Evolutionary conservation across 2,329 filamentous ascomycete species (phyloP), one percentile per base, ranked within the genome.

Genomic region (Aspergillus sojae): DNA sequence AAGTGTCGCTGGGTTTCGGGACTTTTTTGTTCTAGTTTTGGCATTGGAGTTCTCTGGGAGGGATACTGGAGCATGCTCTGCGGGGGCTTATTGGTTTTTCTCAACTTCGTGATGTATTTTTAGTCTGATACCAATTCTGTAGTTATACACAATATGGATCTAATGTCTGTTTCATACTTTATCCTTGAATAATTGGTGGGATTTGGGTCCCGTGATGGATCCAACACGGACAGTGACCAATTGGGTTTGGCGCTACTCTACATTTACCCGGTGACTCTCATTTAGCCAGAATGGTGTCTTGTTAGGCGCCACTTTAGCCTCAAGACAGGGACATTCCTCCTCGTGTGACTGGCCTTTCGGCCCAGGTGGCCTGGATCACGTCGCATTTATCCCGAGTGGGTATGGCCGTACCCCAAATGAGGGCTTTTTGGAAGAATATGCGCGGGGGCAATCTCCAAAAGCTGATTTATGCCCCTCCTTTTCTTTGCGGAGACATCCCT

Each of bases 1-100:
- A 64, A 57, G 55, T 64, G 48, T 62, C n/a, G 28, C 34, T 43
- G 30, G 36, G 11, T 39, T 39, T 50, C 11, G 53, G 52, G 28
- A 23, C 6, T 52, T 45, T 54, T 54, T 1, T 21, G 16, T 45
- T 53, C 30, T 14, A 3, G 21, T 46, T 21, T 57, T 53, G 46
- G 57, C 57, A 34, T 21, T 16, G 52, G 52, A 55, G 52, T 55
- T 55, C 7, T 10, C 21, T 21, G 48, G 48, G 12, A 28, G 28
- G 48, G 12, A 32, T 23, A 23, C 26, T 21, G 48, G 19, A 32
- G 28, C 28, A 52, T 32, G 28, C 19, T 21, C 28, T 52, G 48
- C 7, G 1, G 3, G 52, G 32, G 2, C 21, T 23, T 55, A 4
- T 36, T 16, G 11, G 11, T 4, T 10, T 53, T 36, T n/a, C 16